Conservation (phyloP, 495 filamentous ascomycete species). For the Xylaria scruposa region DNA sequence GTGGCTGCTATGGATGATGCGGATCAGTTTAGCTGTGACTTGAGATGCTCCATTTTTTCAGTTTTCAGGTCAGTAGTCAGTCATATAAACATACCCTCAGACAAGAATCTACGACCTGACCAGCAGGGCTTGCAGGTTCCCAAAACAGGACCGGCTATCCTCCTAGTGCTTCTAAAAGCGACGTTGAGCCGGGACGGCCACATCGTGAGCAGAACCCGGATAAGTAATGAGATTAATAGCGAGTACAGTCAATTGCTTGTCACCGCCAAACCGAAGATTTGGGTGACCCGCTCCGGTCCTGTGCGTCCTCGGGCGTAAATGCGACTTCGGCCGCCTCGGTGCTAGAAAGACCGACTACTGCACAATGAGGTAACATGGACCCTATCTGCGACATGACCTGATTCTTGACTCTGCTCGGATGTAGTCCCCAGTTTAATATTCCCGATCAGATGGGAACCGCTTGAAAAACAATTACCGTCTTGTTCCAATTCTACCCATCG, state of each 20-base stretch:
- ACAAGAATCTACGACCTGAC: conserved; percentile 24
- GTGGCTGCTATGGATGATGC: background rate
- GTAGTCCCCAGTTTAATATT: conserved; percentile 7
- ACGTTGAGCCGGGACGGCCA: conserved; percentile 34
- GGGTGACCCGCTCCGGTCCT: background rate
- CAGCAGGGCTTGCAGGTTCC: conserved; percentile 5
- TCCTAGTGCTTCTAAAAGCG: conserved; percentile 27
- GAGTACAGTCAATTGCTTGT: background rate
- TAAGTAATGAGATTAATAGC: conserved; percentile 25
- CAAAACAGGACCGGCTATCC: conserved; percentile 18
- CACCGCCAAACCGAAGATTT: background rate
- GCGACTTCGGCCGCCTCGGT: conserved; percentile 13
- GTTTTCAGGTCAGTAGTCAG: background rate
- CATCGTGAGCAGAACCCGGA: conserved; percentile 32
- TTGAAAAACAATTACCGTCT: conserved; percentile 40
- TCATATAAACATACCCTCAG: conserved; percentile 28
- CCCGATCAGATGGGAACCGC: conserved; percentile 24
- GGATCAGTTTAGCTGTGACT: conserved; percentile 10
- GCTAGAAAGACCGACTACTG: conserved; percentile 24
- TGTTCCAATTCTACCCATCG: conserved; percentile 14
- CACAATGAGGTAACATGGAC: conserved; percentile 28
- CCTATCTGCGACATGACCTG: background rate
- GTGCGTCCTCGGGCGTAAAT: background rate
- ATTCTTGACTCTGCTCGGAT: background rate
- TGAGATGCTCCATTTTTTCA: background rate